Evolutionary conservation across 1,284 basidiomycete genomes (phyloP), one percentile per base, ranked within the genome.

Genomic region (Fomes fomentarius): DNA sequence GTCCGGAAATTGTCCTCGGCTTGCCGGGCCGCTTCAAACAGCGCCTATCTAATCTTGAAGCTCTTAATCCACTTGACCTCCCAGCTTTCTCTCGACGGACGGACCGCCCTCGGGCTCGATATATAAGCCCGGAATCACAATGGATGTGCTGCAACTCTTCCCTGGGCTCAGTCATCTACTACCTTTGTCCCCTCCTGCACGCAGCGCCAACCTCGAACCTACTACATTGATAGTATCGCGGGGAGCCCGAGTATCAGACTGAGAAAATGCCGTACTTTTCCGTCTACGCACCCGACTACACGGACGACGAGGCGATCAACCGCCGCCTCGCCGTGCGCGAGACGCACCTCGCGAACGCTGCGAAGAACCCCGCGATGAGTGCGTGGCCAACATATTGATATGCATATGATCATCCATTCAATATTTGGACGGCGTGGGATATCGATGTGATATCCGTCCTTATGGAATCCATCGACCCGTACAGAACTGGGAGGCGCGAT

Each of bases 201-300:
- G n/a, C n/a, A n/a, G n/a, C n/a, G n/a, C n/a, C n/a, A n/a, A n/a
- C n/a, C n/a, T n/a, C n/a, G n/a, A n/a, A n/a, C n/a, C n/a, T n/a
- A n/a, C n/a, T n/a, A n/a, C n/a, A n/a, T n/a, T n/a, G n/a, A n/a
- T n/a, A n/a, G n/a, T n/a, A n/a, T n/a, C n/a, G n/a, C n/a, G n/a
- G n/a, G n/a, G n/a, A n/a, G n/a, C n/a, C n/a, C n/a, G n/a, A n/a
- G n/a, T n/a, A n/a, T n/a, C n/a, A n/a, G n/a, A n/a, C 28, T 30
- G 28, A 30, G 28, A 30, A 24, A 22, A 62, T 62, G 60, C 60
- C 60, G 40, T 61, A 60, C 12, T 75, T 72, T 53, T 46, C 71
- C 35, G 67, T 74, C 34, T 75, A 70, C 52, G 69, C 69, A 15
- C 72, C 73, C 9, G 73, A 75, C 59, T 68, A 63, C 51, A 64